phyloP scores from a whole-genome alignment of 2,329 filamentous ascomycete species.

The Thyridium curvatum region DNA sequence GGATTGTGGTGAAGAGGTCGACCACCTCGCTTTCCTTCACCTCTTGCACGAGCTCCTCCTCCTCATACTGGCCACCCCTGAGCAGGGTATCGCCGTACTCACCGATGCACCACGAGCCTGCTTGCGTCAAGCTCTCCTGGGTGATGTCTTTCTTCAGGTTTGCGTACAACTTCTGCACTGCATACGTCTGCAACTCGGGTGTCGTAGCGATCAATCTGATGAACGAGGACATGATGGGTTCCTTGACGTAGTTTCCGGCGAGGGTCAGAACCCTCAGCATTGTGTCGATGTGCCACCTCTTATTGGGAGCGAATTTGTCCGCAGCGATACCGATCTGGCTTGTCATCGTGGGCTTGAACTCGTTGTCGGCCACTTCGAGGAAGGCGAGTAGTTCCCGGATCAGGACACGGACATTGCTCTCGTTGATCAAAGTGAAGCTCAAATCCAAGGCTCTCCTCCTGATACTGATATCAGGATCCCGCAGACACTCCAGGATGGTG shows the following conservation, averaged over 20 bases:
- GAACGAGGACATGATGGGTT: slow-evolving; percentile 95
- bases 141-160: slow-evolving; percentile 94
- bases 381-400: slow-evolving; percentile 92
- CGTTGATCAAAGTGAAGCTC: slow-evolving; percentile 97
- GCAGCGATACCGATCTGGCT: slow-evolving; percentile 96
- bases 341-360: slow-evolving; percentile 98
- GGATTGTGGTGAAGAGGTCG: slow-evolving; percentile 84
- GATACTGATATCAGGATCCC: slow-evolving; percentile 98
- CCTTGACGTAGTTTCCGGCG: slow-evolving; percentile 94
- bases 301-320: slow-evolving; percentile 92
- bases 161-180: slow-evolving; percentile 88
- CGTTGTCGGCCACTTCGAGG: slow-evolving; percentile 92
- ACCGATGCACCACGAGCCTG: slow-evolving; percentile 94
- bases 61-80: slow-evolving; percentile 83
- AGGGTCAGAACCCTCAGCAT: slow-evolving; percentile 91
- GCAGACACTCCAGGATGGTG: slow-evolving; percentile 91
- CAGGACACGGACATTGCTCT: slow-evolving; percentile 87
- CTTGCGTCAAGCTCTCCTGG: slow-evolving; percentile 89
- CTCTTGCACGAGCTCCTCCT: slow-evolving; percentile 75
- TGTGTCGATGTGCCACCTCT: slow-evolving; percentile 97
- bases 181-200: slow-evolving; percentile 90
- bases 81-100: slow-evolving; percentile 93
- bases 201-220: slow-evolving; percentile 92
- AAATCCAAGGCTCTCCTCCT: slow-evolving; percentile 90
- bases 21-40: slow-evolving; percentile 87